A percentile compares a stretch with the other conserved stretches of the same genome.
Evolutionary conservation across 2,329 filamentous ascomycete species (phyloP).

Genomic region (Nemania sp.): DNA sequence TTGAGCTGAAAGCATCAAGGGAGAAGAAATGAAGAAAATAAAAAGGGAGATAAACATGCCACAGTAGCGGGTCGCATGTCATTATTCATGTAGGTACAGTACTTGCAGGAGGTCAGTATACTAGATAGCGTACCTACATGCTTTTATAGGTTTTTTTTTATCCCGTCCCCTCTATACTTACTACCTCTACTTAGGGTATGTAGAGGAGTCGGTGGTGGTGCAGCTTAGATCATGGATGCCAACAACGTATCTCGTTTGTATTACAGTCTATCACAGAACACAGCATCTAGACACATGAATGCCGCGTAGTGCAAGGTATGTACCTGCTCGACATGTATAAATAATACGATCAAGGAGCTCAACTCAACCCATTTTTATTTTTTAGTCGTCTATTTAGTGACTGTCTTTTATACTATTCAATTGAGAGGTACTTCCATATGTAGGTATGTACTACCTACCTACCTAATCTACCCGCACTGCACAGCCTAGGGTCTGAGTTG

Average conservation of each 20-base stretch:
- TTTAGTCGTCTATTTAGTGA: conserved; percentile 1
- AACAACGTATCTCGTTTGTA: conserved; percentile 17
- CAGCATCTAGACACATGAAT: conserved; percentile 5
- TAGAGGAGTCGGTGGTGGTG: background rate
- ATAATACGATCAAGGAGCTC: conserved; percentile 20
- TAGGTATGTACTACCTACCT: background rate
- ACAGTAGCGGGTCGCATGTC: conserved; percentile 25
- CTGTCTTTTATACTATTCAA: conserved; percentile 12
- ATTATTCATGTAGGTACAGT: conserved; percentile 8
- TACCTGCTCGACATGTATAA: conserved; percentile 16
- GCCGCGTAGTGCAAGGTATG: conserved; percentile 14
- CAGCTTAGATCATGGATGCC: conserved; percentile 20
- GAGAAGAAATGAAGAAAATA: background rate
- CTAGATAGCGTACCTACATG: background rate
- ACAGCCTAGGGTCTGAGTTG: background rate
- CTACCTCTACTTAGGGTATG: background rate
- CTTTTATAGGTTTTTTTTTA: background rate
- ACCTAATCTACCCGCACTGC: too few species aligned
- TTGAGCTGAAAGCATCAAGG: conserved; percentile 10
- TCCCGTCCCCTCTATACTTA: background rate
- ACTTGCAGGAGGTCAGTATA: background rate
- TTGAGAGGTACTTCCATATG: too few species aligned
- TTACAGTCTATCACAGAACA: conserved; percentile 16
- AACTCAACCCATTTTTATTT: background rate
- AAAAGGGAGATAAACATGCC: conserved; percentile 7